Evolutionary conservation across 1,139 yeast genomes (phyloP), one percentile per base, ranked within the genome.

Genomic region (Yamadazyma diospyri): DNA sequence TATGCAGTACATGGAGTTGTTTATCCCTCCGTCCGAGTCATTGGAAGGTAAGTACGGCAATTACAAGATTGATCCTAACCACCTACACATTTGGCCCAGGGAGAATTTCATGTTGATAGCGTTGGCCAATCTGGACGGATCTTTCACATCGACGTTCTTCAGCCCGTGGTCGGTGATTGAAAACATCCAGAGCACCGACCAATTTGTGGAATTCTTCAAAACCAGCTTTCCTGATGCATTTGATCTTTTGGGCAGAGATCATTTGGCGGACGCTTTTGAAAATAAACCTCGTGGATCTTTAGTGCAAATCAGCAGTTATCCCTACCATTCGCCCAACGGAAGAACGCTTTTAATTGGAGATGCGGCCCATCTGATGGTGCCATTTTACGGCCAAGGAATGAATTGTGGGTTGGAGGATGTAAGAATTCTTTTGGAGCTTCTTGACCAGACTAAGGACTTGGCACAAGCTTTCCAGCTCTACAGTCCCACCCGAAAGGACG

Each of bases 381-480:
- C 97, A 10, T 89, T 89, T 53, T 89, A 88, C 50, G 97, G 97
- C 6, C 97, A 89, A 55, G 97, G 97, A 3, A 83, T 89, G 94
- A 89, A 89, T 55, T 86, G 96, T 52, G 97, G 97, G 1, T 83
- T 89, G 52, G 97, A 89, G 56, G 97, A 89, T 48, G 88, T 88
- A 9, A 67, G 80, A 33, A 76, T 81, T 1, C 61, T 89, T 35
- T 62, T 83, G 64, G 69, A 72, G 25, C 55, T 78, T 11, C 52
- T 86, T 29, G 78, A 77, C 9, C 53, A 61, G 16, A 41, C 59
- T 30, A 59, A 55, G n/a, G 60, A 72, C 34, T 61, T 81, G 19
- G 49, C 50, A 2, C 45, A 47, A 1, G 81, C 92, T 0, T 81
- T 88, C 46, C 59, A 58, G 16, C 54, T 58, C 30, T 89, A 86